A percentile compares a stretch with the other conserved stretches of the same genome.
Conservation (phyloP, 192 early-diverging fungal species). For the Entophlyctis helioformis region DNA sequence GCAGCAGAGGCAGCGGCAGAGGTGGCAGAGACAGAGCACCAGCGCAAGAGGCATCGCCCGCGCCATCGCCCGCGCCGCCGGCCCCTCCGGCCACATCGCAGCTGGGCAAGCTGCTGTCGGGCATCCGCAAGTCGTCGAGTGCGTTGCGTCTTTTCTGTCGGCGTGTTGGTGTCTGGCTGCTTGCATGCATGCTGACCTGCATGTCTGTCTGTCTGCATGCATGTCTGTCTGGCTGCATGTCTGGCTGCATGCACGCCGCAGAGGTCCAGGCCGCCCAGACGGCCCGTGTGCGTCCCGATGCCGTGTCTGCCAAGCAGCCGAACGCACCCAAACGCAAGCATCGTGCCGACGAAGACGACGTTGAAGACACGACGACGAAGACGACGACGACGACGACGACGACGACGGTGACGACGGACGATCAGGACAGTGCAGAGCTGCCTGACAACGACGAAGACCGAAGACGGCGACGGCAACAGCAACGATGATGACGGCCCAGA, state of each 20-base stretch:
- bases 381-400: not conserved
- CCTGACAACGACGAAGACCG: conserved; percentile 23
- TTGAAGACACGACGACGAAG: conserved; percentile 1
- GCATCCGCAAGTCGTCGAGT: not conserved
- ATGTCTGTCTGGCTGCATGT: not conserved
- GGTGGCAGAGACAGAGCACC: not conserved
- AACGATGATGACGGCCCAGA: no score
- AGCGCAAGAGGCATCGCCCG: not conserved
- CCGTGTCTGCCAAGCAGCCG: not conserved
- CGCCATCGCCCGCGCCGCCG: not conserved
- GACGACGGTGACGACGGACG: conserved; percentile 1
- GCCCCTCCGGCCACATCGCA: not conserved
- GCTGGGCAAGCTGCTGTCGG: not conserved
- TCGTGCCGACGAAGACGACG: not conserved
- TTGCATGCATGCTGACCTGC: not conserved
- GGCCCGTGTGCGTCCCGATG: not conserved
- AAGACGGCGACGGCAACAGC: not conserved
- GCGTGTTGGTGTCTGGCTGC: no score
- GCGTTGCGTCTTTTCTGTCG: no score
- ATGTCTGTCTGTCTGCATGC: not conserved
- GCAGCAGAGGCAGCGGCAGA: not conserved
- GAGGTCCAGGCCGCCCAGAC: not conserved
- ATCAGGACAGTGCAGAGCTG: not conserved
- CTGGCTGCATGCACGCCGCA: not conserved
- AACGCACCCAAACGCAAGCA: not conserved